Conservation (phyloP, 306 rosid genomes). For the Pterocarpus macrocarpus region DNA sequence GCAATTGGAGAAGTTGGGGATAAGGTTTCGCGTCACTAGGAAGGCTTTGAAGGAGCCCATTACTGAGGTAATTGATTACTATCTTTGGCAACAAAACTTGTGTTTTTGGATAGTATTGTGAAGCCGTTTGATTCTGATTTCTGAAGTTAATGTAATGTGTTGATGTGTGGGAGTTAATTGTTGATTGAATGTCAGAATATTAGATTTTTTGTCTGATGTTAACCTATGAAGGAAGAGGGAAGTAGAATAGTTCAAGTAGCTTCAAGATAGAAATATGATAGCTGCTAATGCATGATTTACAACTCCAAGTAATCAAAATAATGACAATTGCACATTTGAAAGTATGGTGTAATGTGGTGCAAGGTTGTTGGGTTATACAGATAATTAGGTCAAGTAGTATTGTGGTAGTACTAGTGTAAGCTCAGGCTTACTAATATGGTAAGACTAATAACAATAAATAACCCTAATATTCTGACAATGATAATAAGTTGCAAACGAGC, state of each 20-base stretch:
- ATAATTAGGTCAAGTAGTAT: neutral
- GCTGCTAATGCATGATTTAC: conserved; percentile 16
- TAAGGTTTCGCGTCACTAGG: conserved; percentile 77
- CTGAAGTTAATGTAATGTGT: neutral
- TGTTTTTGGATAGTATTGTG: neutral
- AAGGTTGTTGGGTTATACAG: conserved; percentile 12
- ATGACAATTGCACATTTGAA: neutral
- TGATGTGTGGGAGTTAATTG: conserved; percentile 6
- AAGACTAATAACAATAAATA: neutral
- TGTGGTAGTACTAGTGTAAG: conserved; percentile 3
- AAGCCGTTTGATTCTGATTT: conserved; percentile 23
- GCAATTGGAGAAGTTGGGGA: conserved; percentile 91
- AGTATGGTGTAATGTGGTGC: neutral
- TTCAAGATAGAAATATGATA: neutral
- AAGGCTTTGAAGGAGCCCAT: conserved; percentile 77
- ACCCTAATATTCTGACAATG: neutral
- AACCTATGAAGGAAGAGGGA: neutral
- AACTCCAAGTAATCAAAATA: neutral
- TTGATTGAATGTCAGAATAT: conserved; percentile 7
- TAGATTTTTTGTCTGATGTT: neutral
- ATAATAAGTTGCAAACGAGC: neutral
- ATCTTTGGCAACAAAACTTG: neutral
- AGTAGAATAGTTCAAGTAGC: neutral
- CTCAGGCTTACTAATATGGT: neutral
- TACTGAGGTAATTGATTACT: conserved; percentile 68